These are phyloP conservation scores for Cyberlindnera bimundalis DNA, from an alignment of 805 yeast species.

Conservation along the genomic window DNA sequence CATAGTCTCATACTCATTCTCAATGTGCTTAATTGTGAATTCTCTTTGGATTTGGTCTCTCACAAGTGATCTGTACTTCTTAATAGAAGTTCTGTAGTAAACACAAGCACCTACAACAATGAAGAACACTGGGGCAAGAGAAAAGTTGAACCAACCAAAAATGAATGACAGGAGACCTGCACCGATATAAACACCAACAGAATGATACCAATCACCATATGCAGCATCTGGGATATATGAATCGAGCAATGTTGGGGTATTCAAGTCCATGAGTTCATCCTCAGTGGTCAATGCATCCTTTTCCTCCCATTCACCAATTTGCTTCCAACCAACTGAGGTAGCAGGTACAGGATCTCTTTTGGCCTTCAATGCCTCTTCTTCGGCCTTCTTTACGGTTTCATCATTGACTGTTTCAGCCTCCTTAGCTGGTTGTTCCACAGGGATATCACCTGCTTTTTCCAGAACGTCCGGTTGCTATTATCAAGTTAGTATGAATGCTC, in stretches of 20 bases:
- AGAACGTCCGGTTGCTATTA: constrained; percentile 23
- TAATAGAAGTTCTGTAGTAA: constrained; percentile 78
- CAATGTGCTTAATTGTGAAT: constrained; percentile 73
- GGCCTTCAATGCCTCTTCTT: constrained; percentile 23
- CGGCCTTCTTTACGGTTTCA: constrained; percentile 24
- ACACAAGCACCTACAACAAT: constrained; percentile 59
- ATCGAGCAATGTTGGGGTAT: constrained; percentile 72
- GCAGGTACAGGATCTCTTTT: constrained; percentile 54
- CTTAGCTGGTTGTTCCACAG: neutral
- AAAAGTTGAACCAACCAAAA: constrained; percentile 71
- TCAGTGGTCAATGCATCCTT: constrained; percentile 59
- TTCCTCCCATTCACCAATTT: constrained; percentile 83
- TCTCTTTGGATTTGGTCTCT: constrained; percentile 86
- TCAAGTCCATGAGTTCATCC: constrained; percentile 70
- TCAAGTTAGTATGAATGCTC: too few relatives aligned
- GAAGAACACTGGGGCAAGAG: constrained; percentile 78
- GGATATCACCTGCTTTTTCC: constrained; percentile 12
- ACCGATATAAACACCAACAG: constrained; percentile 63
- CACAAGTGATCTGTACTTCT: constrained; percentile 69
- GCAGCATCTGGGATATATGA: constrained; percentile 67
- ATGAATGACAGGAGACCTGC: constrained; percentile 75
- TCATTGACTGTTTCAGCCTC: constrained; percentile 17
- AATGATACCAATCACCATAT: constrained; percentile 97
- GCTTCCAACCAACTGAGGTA: constrained; percentile 90
- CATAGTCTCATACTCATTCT: constrained; percentile 87